Evolutionary conservation across 2,329 filamentous ascomycete genomes (phyloP).

Genomic region (Aplosporella prunicola): DNA sequence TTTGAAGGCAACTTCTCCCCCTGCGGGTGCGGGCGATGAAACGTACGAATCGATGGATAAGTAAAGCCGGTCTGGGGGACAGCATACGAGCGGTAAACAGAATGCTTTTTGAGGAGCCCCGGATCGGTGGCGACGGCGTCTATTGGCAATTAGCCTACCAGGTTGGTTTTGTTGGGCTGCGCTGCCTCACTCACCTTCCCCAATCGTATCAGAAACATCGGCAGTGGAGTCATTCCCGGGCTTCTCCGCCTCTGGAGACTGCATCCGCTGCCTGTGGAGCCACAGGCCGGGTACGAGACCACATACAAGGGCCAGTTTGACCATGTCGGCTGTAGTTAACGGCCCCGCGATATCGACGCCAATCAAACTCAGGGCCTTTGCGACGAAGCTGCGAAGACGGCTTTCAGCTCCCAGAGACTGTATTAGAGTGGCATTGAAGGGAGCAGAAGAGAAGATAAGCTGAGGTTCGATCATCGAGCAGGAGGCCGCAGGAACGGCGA

Average conservation of each 20-base stretch:
- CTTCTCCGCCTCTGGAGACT: conserved; percentile 12
- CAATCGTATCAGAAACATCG: conserved; percentile 6
- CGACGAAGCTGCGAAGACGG: conserved; percentile 6
- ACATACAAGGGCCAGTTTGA: conserved; percentile 27
- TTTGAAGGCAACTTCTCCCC: conserved; percentile 67
- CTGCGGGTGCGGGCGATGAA: conserved; percentile 74
- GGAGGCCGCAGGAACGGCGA: neutral
- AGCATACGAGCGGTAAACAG: conserved; percentile 60
- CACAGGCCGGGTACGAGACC: conserved; percentile 28
- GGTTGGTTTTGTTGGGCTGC: neutral
- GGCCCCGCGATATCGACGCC: conserved; percentile 14
- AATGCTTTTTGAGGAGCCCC: conserved; percentile 68
- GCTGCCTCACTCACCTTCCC: conserved; percentile 6
- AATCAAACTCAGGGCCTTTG: conserved; percentile 19
- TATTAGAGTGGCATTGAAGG: conserved; percentile 5
- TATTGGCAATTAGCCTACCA: conserved; percentile 13
- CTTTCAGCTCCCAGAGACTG: neutral
- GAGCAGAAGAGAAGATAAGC: neutral
- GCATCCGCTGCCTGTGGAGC: conserved; percentile 19
- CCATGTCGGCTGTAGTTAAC: conserved; percentile 27
- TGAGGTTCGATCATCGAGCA: conserved; percentile 5
- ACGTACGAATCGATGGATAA: conserved; percentile 71
- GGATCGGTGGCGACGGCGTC: conserved; percentile 57
- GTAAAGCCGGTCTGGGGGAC: conserved; percentile 53
- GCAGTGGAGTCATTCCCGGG: conserved; percentile 13